Percentiles rank a stretch among this genome's conserved stretches.
Conservation (phyloP, 2,329 filamentous ascomycete species). For the Periconia macrospinosa region DNA sequence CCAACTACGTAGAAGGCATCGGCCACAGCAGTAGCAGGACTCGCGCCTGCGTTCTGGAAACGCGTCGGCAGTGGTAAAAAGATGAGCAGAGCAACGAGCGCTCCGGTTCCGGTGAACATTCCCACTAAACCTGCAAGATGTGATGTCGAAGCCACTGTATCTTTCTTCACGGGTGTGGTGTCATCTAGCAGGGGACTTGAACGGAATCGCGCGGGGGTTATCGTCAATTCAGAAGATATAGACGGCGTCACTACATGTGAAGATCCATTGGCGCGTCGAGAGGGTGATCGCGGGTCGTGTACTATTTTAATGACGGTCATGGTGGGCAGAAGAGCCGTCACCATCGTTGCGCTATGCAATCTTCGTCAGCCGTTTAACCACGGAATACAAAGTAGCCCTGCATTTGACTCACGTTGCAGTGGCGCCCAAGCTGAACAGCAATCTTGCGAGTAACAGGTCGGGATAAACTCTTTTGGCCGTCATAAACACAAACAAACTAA, state of each 20-base stretch:
- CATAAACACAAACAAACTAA: slow-evolving; percentile 78
- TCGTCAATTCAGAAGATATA: slow-evolving; percentile 73
- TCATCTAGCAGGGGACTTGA: slow-evolving; percentile 28
- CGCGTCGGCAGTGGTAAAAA: slow-evolving; percentile 86
- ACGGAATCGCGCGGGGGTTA: slow-evolving; percentile 63
- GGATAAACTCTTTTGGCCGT: slow-evolving; percentile 88
- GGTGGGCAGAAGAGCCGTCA: slow-evolving; percentile 86
- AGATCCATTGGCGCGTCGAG: slow-evolving; percentile 39
- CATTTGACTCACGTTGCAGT: slow-evolving; percentile 68
- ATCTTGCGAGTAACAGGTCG: slow-evolving; percentile 77
- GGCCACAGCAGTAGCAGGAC: slow-evolving; percentile 72
- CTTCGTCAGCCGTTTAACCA: slow-evolving; percentile 13
- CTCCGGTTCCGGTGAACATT: slow-evolving; percentile 88
- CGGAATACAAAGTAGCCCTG: background rate
- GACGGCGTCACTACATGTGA: slow-evolving; percentile 66
- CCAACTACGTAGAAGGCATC: slow-evolving; percentile 89
- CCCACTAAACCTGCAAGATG: slow-evolving; percentile 87
- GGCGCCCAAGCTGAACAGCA: slow-evolving; percentile 87
- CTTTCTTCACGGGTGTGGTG: slow-evolving; percentile 15
- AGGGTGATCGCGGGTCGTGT: slow-evolving; percentile 29
- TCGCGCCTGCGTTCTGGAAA: slow-evolving; percentile 74
- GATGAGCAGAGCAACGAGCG: slow-evolving; percentile 76
- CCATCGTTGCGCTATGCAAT: slow-evolving; percentile 73
- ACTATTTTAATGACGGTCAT: slow-evolving; percentile 51
- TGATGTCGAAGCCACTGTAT: slow-evolving; percentile 51